phyloP scores from a whole-genome alignment of 2,329 filamentous ascomycete genomes.

The Talaromyces sp. region DNA sequence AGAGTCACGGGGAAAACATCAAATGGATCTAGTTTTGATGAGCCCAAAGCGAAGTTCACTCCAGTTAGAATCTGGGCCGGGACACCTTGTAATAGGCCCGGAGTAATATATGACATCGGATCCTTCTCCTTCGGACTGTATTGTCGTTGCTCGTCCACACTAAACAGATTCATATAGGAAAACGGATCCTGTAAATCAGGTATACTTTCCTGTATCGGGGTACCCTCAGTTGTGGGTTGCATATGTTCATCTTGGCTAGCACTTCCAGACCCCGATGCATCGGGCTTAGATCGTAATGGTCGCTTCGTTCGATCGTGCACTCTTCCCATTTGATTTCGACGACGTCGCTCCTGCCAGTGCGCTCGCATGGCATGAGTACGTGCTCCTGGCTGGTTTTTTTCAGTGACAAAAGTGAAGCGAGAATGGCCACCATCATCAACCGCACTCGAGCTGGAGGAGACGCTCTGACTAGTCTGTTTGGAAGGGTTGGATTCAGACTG shows the following conservation, averaged over 20 bases:
- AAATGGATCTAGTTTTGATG: conserved; percentile 30
- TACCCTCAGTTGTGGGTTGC: not conserved
- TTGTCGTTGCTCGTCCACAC: not conserved
- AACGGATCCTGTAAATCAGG: not conserved
- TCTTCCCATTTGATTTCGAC: conserved; percentile 8
- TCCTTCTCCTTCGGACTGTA: not conserved
- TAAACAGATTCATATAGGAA: not conserved
- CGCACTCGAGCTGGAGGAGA: not conserved
- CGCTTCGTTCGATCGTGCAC: not conserved
- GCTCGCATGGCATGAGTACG: conserved; percentile 36
- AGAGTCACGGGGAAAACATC: conserved; percentile 31
- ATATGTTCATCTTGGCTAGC: not conserved
- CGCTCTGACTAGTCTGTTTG: not conserved
- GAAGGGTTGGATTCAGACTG: not conserved
- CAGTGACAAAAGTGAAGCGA: conserved; percentile 21
- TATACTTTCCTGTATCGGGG: not conserved
- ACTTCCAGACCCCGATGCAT: not conserved
- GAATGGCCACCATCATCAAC: not conserved
- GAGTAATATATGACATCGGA: not conserved
- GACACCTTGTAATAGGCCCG: not conserved
- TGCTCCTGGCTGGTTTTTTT: conserved; percentile 16
- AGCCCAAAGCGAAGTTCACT: conserved; percentile 25
- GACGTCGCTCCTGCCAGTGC: conserved; percentile 30
- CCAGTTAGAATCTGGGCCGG: conserved; percentile 17
- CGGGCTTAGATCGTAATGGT: not conserved